These are phyloP conservation scores for Trypanosoma vivax DNA, from an alignment of 208 protist genomes.

Conservation along the genomic window DNA sequence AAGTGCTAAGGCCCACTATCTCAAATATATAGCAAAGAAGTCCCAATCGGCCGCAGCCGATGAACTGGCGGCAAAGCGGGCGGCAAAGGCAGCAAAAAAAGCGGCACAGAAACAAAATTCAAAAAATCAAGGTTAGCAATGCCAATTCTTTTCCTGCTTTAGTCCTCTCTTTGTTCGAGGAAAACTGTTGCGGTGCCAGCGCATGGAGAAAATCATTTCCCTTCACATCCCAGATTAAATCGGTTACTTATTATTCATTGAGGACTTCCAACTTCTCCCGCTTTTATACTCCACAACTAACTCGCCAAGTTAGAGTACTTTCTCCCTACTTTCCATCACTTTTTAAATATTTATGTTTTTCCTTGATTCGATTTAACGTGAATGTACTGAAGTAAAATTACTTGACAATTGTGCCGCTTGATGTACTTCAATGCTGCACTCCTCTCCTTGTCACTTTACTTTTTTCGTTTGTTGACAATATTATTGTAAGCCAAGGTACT, in stretches of 20 bases:
- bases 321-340: not conserved
- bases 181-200: too few species aligned
- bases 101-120: slow-evolving; percentile 62
- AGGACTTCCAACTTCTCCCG: too few species aligned
- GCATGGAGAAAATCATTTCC: too few species aligned
- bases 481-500: slow-evolving; percentile 1
- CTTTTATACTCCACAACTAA: too few species aligned
- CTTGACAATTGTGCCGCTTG: too few species aligned
- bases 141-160: not conserved
- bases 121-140: slow-evolving; percentile 15
- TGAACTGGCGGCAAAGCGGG: slow-evolving; percentile 74
- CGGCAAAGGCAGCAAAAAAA: slow-evolving; percentile 86
- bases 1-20: slow-evolving; percentile 83
- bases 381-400: too few species aligned
- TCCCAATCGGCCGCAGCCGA: slow-evolving; percentile 62
- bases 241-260: too few species aligned
- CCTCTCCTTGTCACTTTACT: not conserved
- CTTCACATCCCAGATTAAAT: too few species aligned
- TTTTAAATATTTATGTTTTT: too few species aligned
- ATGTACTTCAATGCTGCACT: too few species aligned
- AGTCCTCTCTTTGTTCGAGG: not conserved
- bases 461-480: not conserved
- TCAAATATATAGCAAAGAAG: slow-evolving; percentile 53
- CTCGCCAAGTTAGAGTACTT: not conserved
- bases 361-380: too few species aligned